Percentiles rank a stretch among this genome's conserved stretches.
Conservation (phyloP, 2,329 filamentous ascomycete species). For the Stachybotrys chlorohalonatus region DNA sequence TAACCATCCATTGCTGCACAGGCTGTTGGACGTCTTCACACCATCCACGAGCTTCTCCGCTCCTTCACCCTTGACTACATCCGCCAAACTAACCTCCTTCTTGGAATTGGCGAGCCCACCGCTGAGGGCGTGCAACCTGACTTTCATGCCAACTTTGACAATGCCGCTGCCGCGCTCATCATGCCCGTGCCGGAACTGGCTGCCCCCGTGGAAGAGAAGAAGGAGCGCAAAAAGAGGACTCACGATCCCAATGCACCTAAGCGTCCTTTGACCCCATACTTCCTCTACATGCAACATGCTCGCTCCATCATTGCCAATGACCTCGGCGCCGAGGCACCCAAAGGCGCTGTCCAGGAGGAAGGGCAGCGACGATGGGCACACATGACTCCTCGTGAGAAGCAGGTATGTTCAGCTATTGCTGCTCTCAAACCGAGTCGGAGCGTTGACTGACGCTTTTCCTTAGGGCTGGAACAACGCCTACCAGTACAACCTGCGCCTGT, state of each 20-base stretch:
- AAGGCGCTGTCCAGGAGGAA: constrained; percentile 81
- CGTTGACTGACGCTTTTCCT: not conserved
- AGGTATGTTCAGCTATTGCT: constrained; percentile 22
- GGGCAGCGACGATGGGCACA: constrained; percentile 78
- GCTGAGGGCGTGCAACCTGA: constrained; percentile 36
- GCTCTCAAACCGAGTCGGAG: no score
- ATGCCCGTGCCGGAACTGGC: constrained; percentile 27
- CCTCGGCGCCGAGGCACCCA: constrained; percentile 64
- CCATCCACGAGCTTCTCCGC: constrained; percentile 70
- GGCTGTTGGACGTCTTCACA: constrained; percentile 52
- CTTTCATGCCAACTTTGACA: constrained; percentile 43
- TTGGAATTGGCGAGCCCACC: constrained; percentile 47
- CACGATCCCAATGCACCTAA: constrained; percentile 93
- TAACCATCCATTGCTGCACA: constrained; percentile 42
- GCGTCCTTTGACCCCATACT: constrained; percentile 87
- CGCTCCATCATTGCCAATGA: constrained; percentile 74
- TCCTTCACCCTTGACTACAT: constrained; percentile 77
- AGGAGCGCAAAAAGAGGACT: constrained; percentile 81
- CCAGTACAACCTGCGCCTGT: constrained; percentile 57
- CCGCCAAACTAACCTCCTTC: constrained; percentile 76
- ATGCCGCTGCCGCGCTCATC: constrained; percentile 37
- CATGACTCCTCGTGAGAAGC: constrained; percentile 67
- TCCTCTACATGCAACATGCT: constrained; percentile 86
- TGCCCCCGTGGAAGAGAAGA: constrained; percentile 57
- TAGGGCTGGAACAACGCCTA: constrained; percentile 57